Conservation (phyloP, 305 asterid species). For the Galium porrigens region DNA sequence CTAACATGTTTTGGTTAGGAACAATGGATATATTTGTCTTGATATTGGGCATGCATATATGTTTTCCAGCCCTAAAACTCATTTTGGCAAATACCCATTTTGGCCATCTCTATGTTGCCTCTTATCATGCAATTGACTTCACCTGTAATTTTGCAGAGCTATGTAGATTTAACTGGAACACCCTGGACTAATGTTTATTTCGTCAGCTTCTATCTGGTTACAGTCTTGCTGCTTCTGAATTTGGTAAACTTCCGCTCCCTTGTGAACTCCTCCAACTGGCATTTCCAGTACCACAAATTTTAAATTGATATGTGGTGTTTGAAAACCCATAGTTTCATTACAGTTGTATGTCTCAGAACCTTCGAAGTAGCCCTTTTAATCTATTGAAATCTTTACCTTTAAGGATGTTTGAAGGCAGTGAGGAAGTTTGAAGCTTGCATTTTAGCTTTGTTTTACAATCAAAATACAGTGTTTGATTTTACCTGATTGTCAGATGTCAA, state of each 20-base stretch:
- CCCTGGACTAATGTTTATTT: conserved; percentile 67
- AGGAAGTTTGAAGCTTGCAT: conserved; percentile 6
- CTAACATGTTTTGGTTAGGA: background rate
- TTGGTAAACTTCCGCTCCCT: conserved; percentile 42
- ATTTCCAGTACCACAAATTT: background rate
- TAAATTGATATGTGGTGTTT: background rate
- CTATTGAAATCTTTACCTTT: background rate
- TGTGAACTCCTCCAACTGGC: background rate
- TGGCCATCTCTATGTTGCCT: background rate
- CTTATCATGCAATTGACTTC: background rate
- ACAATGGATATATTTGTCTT: background rate
- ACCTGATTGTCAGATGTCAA: background rate
- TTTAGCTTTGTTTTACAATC: background rate
- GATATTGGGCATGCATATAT: background rate
- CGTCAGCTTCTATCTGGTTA: conserved; percentile 84
- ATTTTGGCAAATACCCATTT: background rate
- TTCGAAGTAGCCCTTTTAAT: background rate
- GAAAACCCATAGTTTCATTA: background rate
- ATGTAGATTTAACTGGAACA: conserved; percentile 68
- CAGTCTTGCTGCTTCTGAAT: conserved; percentile 69
- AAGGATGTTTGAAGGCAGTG: background rate
- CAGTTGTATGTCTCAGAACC: background rate
- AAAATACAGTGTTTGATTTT: background rate
- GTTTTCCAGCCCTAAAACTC: background rate
- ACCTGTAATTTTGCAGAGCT: conserved; percentile 54